Conservation (phyloP, 306 rosid genomes). For the Castanea sativa region DNA sequence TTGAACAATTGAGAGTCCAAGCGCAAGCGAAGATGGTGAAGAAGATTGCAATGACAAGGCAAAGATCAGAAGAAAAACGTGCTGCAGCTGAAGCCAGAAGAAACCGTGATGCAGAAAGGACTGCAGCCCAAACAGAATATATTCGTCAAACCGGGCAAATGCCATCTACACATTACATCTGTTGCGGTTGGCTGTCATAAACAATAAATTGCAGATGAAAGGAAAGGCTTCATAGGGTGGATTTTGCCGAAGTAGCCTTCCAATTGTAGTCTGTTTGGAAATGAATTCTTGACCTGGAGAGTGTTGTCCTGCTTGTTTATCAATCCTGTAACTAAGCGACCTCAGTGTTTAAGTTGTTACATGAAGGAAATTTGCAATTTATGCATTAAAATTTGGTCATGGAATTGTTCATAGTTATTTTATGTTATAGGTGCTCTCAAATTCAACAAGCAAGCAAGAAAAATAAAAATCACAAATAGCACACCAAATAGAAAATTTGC, state of each 20-base stretch:
- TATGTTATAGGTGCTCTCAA: background rate
- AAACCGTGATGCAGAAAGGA: slow-evolving; percentile 65
- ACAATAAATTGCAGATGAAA: background rate
- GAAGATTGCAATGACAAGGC: slow-evolving; percentile 80
- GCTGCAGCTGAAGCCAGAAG: slow-evolving; percentile 70
- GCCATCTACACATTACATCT: slow-evolving; percentile 55
- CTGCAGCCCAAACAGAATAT: slow-evolving; percentile 67
- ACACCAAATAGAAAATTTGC: background rate
- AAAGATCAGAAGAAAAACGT: slow-evolving; percentile 77
- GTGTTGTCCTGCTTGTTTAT: background rate
- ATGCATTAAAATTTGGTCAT: background rate
- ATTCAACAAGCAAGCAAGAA: background rate
- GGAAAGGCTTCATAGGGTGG: background rate
- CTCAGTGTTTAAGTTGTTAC: slow-evolving; percentile 8
- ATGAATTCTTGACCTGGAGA: background rate
- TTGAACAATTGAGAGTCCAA: slow-evolving; percentile 81
- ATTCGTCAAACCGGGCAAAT: slow-evolving; percentile 78
- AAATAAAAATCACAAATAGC: background rate
- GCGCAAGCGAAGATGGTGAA: slow-evolving; percentile 80
- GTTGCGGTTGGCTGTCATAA: slow-evolving; percentile 72
- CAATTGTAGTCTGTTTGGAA: background rate
- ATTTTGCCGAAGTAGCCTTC: background rate
- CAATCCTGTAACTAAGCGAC: background rate
- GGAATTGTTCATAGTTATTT: background rate
- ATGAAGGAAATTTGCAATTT: background rate